These are phyloP conservation scores for Ophiostoma perfectum DNA, from an alignment of 2,329 filamentous ascomycete genomes.

Conservation along the genomic window DNA sequence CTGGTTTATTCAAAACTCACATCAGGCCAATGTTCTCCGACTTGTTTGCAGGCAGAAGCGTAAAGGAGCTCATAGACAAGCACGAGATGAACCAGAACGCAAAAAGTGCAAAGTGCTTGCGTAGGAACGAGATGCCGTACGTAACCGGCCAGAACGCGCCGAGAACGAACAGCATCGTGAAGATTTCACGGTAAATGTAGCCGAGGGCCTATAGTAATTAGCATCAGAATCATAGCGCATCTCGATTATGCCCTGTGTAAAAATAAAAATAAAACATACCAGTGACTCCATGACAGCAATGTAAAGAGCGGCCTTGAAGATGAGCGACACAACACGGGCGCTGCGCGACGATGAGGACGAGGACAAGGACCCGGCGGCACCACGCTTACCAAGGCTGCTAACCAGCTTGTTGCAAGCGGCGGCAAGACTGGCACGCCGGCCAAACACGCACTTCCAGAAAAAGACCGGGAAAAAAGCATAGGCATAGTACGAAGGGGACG, in stretches of 20 bases:
- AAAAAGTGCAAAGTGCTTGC: conserved; percentile 57
- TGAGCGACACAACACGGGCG: conserved; percentile 46
- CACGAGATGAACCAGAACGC: conserved; percentile 72
- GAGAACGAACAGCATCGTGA: conserved; percentile 72
- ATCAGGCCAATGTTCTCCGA: conserved; percentile 69
- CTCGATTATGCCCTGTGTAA: too few relatives aligned
- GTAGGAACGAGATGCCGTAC: conserved; percentile 69
- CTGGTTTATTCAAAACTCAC: conserved; percentile 29
- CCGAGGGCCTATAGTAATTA: conserved; percentile 62
- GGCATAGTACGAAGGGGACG: conserved; percentile 77
- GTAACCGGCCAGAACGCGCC: conserved; percentile 72
- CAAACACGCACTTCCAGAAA: conserved; percentile 96
- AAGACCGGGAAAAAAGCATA: conserved; percentile 89
- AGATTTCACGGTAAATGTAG: conserved; percentile 84
- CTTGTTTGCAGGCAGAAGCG: conserved; percentile 81
- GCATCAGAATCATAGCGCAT: neutral
- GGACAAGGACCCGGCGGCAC: conserved; percentile 33
- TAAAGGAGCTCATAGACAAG: conserved; percentile 81
- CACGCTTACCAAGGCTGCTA: conserved; percentile 54
- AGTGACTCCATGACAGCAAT: conserved; percentile 73
- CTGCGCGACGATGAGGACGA: conserved; percentile 10
- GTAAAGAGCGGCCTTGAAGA: conserved; percentile 61
- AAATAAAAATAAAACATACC: conserved; percentile 37
- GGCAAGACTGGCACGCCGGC: conserved; percentile 62
- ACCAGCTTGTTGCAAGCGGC: conserved; percentile 66